Evolutionary conservation across 2,329 filamentous ascomycete species (phyloP).

Genomic region (Grosmannia huntii): DNA sequence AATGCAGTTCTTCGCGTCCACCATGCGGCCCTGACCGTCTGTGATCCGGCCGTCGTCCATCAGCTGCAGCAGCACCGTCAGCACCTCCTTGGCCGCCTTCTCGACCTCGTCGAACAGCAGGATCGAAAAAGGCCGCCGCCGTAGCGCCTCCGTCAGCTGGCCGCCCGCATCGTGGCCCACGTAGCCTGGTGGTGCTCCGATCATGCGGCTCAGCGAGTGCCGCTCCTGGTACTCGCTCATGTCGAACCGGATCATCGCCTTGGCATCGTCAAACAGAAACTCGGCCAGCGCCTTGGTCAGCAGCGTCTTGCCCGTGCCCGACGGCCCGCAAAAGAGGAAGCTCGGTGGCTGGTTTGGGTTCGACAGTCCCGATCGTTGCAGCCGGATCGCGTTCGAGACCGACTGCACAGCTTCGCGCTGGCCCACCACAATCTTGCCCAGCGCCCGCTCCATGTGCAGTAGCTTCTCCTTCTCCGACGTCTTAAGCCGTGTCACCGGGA

Average conservation of each 20-base stretch:
- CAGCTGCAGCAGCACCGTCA: conserved; percentile 95
- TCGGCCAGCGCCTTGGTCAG: conserved; percentile 95
- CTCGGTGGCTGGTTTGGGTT: conserved; percentile 96
- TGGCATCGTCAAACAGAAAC: conserved; percentile 94
- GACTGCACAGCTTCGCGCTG: conserved; percentile 88
- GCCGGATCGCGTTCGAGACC: conserved; percentile 88
- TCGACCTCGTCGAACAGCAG: conserved; percentile 96
- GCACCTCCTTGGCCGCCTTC: conserved; percentile 94
- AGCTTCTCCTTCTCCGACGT: conserved; percentile 97
- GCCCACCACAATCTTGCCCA: conserved; percentile 76
- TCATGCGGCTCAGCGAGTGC: conserved; percentile 91
- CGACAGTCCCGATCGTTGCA: conserved; percentile 84
- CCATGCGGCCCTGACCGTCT: conserved; percentile 86
- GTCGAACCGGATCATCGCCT: conserved; percentile 97
- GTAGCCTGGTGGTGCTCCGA: conserved; percentile 91
- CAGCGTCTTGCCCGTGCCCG: conserved; percentile 94
- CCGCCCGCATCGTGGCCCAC: conserved; percentile 94
- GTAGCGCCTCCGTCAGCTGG: conserved; percentile 87
- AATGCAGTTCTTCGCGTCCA: conserved; percentile 96
- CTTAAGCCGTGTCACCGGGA: conserved; percentile 85
- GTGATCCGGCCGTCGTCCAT: conserved; percentile 99
- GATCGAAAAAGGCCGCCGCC: conserved; percentile 93
- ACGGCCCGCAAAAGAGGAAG: conserved; percentile 97
- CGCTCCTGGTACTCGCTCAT: conserved; percentile 99
- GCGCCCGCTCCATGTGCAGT: conserved; percentile 86